Percentiles rank a stretch among this genome's conserved stretches.
These are phyloP conservation scores for Hyaloscypha hepaticicola DNA, from an alignment of 495 filamentous ascomycete genomes.

Conservation along the genomic window DNA sequence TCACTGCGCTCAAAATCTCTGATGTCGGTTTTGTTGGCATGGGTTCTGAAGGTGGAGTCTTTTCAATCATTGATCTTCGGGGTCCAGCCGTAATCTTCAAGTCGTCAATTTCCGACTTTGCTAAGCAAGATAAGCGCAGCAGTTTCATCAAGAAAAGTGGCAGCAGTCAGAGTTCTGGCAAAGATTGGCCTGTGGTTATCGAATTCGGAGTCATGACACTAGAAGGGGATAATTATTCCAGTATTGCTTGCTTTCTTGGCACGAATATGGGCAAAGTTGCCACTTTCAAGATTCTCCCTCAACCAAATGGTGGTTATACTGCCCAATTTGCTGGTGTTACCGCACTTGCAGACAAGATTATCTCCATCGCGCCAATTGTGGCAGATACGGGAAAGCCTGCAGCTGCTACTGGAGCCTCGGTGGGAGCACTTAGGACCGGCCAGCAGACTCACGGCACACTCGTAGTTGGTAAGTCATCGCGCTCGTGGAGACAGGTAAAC, in stretches of 20 bases:
- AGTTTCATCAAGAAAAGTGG: constrained; percentile 59
- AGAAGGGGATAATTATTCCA: constrained; percentile 91
- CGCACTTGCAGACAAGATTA: constrained; percentile 66
- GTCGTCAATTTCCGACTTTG: constrained; percentile 62
- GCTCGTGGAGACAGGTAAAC: no score
- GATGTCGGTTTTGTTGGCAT: constrained; percentile 89
- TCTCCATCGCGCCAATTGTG: constrained; percentile 75
- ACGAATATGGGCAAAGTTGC: constrained; percentile 78
- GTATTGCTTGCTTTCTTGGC: constrained; percentile 88
- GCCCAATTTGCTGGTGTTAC: constrained; percentile 67
- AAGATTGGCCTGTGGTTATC: constrained; percentile 73
- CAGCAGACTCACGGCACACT: constrained; percentile 67
- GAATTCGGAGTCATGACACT: constrained; percentile 94
- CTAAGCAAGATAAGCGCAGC: constrained; percentile 65
- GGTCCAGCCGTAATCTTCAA: constrained; percentile 87
- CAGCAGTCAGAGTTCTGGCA: constrained; percentile 35
- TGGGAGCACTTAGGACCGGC: constrained; percentile 71
- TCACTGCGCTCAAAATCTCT: constrained; percentile 76
- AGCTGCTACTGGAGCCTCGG: constrained; percentile 66
- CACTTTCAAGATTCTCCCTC: constrained; percentile 87
- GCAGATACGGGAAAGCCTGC: constrained; percentile 74
- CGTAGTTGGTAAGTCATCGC: constrained; percentile 50
- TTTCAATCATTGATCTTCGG: constrained; percentile 81
- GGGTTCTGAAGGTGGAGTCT: constrained; percentile 75
- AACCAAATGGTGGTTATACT: constrained; percentile 63